Evolutionary conservation across 306 rosid genomes (phyloP), one percentile per base, ranked within the genome.

Genomic region (Vicia villosa): DNA sequence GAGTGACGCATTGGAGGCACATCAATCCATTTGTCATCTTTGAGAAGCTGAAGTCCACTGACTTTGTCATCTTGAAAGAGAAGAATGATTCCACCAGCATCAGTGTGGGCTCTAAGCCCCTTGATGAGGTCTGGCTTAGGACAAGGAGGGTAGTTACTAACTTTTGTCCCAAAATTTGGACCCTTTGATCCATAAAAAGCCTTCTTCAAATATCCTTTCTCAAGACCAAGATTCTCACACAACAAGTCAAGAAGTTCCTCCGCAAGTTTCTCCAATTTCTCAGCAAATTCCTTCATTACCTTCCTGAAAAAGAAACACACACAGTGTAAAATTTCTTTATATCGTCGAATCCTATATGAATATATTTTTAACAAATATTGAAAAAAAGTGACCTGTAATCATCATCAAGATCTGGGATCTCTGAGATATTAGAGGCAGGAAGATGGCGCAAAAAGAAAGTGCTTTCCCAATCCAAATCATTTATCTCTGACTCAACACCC

Each of bases 1-100:
- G 99, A 91, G 86, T 95, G 97, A 70, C 81, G 96, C 92, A 91
- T 75, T 6, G 97, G 99, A 0, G 99, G 99, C 66, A 95, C 99
- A 77, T 88, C 95, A 28, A 89, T 59, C 99, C 99, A 95, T 11
- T 89, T 67, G 10, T 72, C 95, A 56, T 86, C 96, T 76, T 95
- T 95, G 67, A 95, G 97, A 2, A 95, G 97, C 83, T 95, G 99
- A 20, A 95, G 82, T 6, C 99, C 99, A 67, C 97, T 89, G 82
- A 95, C 96, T 78, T 91, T 89, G 81, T 89, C 91, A 72, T 95
- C 99, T 80, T 95, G 99, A 75, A 95, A 95, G 58, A 95, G 95
- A 1, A 91, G 75, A 66, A 95, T 95, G 77, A 95, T n/a, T 67
- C 99, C 99, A 6, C 99, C 99, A 20, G 99, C 99, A 41, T 95